Evolutionary conservation across 371 early-diverging fungal species (phyloP).

Genomic region (Mortierella sp.): DNA sequence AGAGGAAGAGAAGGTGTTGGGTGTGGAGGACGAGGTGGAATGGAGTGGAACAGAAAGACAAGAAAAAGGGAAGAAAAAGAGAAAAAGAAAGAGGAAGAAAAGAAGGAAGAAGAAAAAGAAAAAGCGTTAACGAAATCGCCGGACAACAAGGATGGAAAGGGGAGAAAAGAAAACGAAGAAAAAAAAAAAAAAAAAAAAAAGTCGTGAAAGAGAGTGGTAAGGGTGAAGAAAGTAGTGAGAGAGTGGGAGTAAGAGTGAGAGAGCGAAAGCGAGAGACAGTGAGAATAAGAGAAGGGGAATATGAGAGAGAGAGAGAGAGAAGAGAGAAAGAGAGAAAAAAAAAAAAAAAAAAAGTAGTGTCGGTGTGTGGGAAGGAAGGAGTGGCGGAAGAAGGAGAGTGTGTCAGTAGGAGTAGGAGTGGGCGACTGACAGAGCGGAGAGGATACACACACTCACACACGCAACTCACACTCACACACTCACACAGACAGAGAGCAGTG

Average conservation of each 20-base stretch:
- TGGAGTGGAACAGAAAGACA: neutral
- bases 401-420: neutral
- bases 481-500: too few relatives aligned
- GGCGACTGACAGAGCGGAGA: neutral
- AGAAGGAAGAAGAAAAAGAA: neutral
- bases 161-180: neutral
- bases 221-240: neutral
- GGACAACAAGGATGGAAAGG: neutral
- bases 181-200: neutral
- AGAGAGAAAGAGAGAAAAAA: neutral
- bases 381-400: neutral
- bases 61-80: neutral
- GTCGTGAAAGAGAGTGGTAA: neutral
- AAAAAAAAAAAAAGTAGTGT: conserved; percentile 3
- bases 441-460: too few relatives aligned
- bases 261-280: neutral
- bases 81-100: neutral
- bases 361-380: too few relatives aligned
- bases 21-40: neutral
- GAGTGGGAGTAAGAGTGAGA: neutral
- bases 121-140: neutral
- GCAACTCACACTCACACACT: too few relatives aligned
- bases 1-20: neutral
- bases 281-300: conserved; percentile 1
- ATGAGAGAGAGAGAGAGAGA: neutral